phyloP scores from a whole-genome alignment of 257 asterid species.

The Coffea canephora region DNA sequence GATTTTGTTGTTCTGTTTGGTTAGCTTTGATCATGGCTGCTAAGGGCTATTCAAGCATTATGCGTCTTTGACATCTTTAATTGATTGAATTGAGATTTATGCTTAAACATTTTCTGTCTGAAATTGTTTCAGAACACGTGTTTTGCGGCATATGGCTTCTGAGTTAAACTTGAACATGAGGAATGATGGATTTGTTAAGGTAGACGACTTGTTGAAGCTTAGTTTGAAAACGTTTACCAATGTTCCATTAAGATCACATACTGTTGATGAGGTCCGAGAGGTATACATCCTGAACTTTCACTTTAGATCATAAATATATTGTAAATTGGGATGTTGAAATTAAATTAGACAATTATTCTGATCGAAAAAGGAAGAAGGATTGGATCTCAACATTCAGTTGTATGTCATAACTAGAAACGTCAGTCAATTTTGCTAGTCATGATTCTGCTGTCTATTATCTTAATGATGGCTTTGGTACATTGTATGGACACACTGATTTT shows the following conservation, averaged over 20 bases:
- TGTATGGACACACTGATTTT: not conserved
- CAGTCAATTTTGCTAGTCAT: too few species aligned
- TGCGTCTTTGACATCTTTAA: not conserved
- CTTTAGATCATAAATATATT: not conserved
- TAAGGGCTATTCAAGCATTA: not conserved
- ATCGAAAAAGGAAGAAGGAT: not conserved
- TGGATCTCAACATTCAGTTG: not conserved
- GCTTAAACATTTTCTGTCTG: not conserved
- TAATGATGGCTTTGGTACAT: not conserved
- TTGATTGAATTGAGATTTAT: not conserved
- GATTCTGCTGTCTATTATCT: not conserved
- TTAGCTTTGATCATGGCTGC: not conserved
- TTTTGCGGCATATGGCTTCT: constrained; percentile 89
- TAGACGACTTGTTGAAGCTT: constrained; percentile 71
- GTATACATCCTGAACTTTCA: constrained; percentile 32
- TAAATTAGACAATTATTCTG: not conserved
- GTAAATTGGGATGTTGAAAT: too few species aligned
- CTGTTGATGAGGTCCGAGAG: constrained; percentile 77
- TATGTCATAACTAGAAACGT: not conserved
- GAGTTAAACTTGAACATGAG: constrained; percentile 82
- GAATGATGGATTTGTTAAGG: constrained; percentile 85
- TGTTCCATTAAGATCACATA: constrained; percentile 59
- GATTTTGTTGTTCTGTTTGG: not conserved
- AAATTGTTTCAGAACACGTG: constrained; percentile 56
- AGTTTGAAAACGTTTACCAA: constrained; percentile 75